Base-by-base conservation (phyloP, 345 rosid species). In the Eucalyptus cladocalyx region DNA sequence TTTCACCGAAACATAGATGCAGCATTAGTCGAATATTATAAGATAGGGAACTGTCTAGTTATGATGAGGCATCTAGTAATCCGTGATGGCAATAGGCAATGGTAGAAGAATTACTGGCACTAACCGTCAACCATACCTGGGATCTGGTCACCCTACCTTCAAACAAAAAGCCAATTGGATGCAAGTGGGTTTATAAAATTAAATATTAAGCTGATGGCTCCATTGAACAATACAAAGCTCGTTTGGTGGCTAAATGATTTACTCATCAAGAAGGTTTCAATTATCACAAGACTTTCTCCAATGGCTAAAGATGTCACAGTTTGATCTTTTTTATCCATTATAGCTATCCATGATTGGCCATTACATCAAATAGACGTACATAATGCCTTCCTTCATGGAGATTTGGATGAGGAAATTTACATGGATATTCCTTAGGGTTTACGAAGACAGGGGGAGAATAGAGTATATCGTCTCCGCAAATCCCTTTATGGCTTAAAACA, bases 241-340 rank as follows among this genome's bases (percentile, higher is more conserved):
- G 3, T 9, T 56, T 23, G 13, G 62, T 23, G 11, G 62, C 30
- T 5, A 56, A 56, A 23, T 5, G 62, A 23, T 56, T 56, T 24
- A 56, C 13, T 24, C 7, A 3, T 0, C 0, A 1, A 6, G 15
- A 11, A 58, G 15, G 14, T 5, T 58, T 58, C 5, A 4, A 58
- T 58, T 58, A 58, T 26, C 65, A 10, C 15, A 2, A 58, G 6
- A 58, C 15, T 5, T 58, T 58, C 15, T 28, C 65, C 4, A 2
- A 2, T 24, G 30, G 65, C 65, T 11, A 58, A 58, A 11, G n/a
- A 58, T 11, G 65, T 58, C 12, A 11, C 14, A 2, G 14, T 58
- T 5, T 2, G 0, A 24, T 58, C 65, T 24, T 58, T 58, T 11
- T 9, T 58, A 5, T 58, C n/a, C 6, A 6, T 58, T 24, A 0